Percentiles rank a stretch among this genome's conserved stretches.
Evolutionary conservation across 495 filamentous ascomycete genomes (phyloP).

Genomic region (Rhizodiscina lignyota): DNA sequence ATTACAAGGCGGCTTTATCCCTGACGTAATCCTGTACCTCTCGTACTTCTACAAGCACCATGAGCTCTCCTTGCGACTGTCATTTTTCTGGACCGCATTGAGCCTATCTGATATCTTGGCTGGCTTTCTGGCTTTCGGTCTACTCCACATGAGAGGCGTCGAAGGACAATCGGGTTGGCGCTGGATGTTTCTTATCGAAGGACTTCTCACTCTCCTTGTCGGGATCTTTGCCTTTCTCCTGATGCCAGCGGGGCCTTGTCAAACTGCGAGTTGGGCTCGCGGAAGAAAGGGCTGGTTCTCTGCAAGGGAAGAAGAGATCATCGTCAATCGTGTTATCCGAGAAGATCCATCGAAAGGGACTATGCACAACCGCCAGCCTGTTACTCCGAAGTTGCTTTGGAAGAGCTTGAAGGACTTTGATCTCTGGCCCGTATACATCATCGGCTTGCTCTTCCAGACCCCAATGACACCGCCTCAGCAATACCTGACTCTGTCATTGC

Average conservation of each 20-base stretch:
- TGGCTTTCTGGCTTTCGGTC: conserved; percentile 53
- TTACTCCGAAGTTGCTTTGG: conserved; percentile 41
- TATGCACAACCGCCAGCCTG: conserved; percentile 41
- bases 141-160: conserved; percentile 47
- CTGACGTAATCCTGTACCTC: conserved; percentile 43
- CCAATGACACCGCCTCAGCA: conserved; percentile 31
- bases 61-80: conserved; percentile 48
- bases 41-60: conserved; percentile 62
- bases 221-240: conserved; percentile 47
- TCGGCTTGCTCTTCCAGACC: conserved; percentile 41
- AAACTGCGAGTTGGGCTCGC: conserved; percentile 49
- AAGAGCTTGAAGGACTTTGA: conserved; percentile 46
- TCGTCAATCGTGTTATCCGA: conserved; percentile 56
- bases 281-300: conserved; percentile 62
- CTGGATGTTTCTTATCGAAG: conserved; percentile 47
- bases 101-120: conserved; percentile 45
- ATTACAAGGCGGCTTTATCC: conserved; percentile 21
- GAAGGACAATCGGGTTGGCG: conserved; percentile 52
- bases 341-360: conserved; percentile 53
- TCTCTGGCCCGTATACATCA: conserved; percentile 42
- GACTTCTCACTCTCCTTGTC: conserved; percentile 40
- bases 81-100: conserved; percentile 61
- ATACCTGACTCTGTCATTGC: conserved; percentile 48
- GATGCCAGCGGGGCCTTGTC: conserved; percentile 56
- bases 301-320: conserved; percentile 33